These are phyloP conservation scores for Boechera stricta DNA, from an alignment of 345 rosid genomes.

Conservation along the genomic window DNA sequence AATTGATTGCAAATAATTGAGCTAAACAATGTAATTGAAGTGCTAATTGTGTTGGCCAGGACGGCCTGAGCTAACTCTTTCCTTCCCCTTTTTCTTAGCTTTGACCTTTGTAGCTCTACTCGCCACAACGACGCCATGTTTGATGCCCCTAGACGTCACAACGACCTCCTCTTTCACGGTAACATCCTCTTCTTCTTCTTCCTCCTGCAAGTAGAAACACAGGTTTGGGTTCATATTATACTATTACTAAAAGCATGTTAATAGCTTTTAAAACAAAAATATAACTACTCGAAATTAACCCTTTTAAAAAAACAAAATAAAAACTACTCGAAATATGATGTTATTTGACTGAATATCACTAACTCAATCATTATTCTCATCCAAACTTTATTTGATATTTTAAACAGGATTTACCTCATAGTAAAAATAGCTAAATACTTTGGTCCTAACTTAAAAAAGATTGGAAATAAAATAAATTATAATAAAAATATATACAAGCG, in stretches of 20 bases:
- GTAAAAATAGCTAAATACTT: not conserved
- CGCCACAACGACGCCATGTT: not conserved
- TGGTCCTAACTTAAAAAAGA: not conserved
- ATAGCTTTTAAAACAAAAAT: not conserved
- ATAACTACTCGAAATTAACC: not conserved
- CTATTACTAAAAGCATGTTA: not conserved
- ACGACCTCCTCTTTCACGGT: not conserved
- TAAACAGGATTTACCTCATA: not conserved
- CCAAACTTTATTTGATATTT: not conserved
- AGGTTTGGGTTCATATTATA: not conserved
- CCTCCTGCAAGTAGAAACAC: slow-evolving; percentile 24
- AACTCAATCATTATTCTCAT: not conserved
- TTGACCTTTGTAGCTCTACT: slow-evolving; percentile 5
- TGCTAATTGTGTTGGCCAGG: slow-evolving; percentile 27
- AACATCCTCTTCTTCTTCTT: slow-evolving; percentile 16
- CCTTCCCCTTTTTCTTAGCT: not conserved
- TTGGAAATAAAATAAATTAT: not conserved
- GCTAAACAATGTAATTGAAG: not conserved
- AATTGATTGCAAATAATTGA: not conserved
- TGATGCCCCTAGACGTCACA: too few relatives aligned
- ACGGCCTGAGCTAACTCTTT: not conserved
- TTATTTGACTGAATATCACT: not conserved
- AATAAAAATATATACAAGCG: not conserved
- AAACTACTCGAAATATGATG: not conserved
- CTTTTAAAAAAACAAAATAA: too few relatives aligned